Percentiles rank a stretch among this genome's conserved stretches.
These are phyloP conservation scores for Suillus tomentosus DNA, from an alignment of 768 basidiomycete species.

Conservation along the genomic window DNA sequence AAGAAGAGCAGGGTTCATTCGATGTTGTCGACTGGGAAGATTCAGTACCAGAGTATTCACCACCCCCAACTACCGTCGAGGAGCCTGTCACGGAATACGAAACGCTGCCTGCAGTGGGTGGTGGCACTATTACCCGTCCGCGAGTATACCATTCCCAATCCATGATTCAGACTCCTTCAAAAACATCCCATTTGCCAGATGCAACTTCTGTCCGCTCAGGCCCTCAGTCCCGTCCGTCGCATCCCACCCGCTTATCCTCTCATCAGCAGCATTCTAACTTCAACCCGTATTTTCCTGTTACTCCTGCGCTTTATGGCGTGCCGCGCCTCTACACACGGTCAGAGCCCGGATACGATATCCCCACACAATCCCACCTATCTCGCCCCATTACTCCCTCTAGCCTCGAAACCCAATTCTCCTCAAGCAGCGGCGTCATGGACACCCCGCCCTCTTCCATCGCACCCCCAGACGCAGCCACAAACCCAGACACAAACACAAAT, in stretches of 20 bases:
- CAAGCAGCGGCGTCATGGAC: conserved; percentile 43
- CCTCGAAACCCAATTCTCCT: conserved; percentile 50
- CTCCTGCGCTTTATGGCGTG: conserved; percentile 1
- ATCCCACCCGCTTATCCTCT: conserved; percentile 12
- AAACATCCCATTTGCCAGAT: conserved; percentile 36
- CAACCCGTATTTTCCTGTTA: conserved; percentile 18
- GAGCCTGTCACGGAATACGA: conserved; percentile 70
- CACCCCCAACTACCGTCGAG: conserved; percentile 45
- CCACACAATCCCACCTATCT: conserved; percentile 23
- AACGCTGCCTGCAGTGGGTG: conserved; percentile 89
- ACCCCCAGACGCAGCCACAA: not conserved
- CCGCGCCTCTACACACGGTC: conserved; percentile 17
- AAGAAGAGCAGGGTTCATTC: conserved; percentile 47
- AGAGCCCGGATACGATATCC: conserved; percentile 23
- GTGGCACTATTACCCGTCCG: conserved; percentile 84
- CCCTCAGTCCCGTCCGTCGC: not conserved
- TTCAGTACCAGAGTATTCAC: conserved; percentile 46
- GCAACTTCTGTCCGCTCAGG: conserved; percentile 39
- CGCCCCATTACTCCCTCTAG: conserved; percentile 54
- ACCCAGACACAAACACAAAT: not conserved
- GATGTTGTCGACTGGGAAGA: conserved; percentile 76
- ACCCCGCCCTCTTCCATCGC: conserved; percentile 46
- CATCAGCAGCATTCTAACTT: conserved; percentile 29
- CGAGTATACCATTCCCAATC: conserved; percentile 86
- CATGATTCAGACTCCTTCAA: conserved; percentile 53